Conservation (phyloP, 2,329 filamentous ascomycete species). For the Aureobasidium lini region DNA sequence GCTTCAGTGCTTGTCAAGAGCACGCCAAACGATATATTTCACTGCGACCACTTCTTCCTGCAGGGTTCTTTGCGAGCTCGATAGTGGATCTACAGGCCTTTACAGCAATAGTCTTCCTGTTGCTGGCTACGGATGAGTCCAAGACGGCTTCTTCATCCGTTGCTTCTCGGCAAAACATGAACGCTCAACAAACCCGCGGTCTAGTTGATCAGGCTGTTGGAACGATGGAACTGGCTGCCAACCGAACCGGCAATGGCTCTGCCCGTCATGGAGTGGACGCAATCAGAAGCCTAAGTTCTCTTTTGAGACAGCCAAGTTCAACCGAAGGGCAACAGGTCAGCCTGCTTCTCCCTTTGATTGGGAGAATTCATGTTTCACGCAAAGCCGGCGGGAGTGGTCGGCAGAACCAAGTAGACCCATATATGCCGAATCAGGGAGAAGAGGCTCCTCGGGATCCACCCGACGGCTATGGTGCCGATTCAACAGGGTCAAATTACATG, state of each 20-base stretch:
- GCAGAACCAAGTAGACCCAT: background rate
- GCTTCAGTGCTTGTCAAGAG: constrained; percentile 1
- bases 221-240: background rate
- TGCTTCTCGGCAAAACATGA: background rate
- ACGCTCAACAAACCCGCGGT: background rate
- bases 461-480: background rate
- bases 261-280: background rate
- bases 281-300: background rate
- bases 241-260: background rate
- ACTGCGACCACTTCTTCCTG: background rate
- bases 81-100: constrained; percentile 3
- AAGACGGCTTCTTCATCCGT: background rate
- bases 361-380: background rate
- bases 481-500: background rate
- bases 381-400: background rate
- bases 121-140: background rate
- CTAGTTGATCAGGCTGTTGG: background rate
- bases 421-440: no score
- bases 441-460: background rate
- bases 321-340: background rate
- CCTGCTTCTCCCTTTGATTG: constrained; percentile 1
- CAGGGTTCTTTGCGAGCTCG: background rate
- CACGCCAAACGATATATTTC: background rate
- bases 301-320: background rate
- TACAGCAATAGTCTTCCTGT: background rate